phyloP scores from a whole-genome alignment of 345 rosid genomes.

The Sisymbrium altissimum region DNA sequence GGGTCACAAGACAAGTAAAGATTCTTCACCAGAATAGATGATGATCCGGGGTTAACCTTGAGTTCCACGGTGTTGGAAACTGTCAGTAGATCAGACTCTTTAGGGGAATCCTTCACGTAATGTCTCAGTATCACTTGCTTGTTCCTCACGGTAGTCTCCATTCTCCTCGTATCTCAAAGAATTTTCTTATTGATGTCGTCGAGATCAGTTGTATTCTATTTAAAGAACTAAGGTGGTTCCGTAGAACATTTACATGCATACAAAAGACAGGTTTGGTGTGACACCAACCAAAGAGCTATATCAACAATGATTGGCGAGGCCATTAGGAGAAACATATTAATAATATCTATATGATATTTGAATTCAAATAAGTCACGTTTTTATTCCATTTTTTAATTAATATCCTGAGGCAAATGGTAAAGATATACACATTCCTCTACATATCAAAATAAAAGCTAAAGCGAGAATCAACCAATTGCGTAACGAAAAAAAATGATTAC shows the following conservation, averaged over 20 bases:
- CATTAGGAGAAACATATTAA: too few relatives aligned
- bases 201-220: too few relatives aligned
- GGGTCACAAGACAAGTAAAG: constrained; percentile 53
- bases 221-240: too few relatives aligned
- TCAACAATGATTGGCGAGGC: background rate
- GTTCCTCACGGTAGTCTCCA: constrained; percentile 30
- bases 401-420: too few relatives aligned
- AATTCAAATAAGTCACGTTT: too few relatives aligned
- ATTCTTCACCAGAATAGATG: constrained; percentile 37
- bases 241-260: too few relatives aligned
- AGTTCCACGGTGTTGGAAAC: background rate
- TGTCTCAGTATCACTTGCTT: constrained; percentile 33
- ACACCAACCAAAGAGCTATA: background rate
- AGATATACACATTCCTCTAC: too few relatives aligned
- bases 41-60: constrained; percentile 25
- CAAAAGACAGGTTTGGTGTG: background rate
- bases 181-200: background rate
- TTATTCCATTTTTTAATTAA: too few relatives aligned
- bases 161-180: background rate
- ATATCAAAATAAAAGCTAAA: too few relatives aligned
- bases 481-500: too few relatives aligned
- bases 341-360: too few relatives aligned
- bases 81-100: constrained; percentile 34
- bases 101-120: constrained; percentile 19
- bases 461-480: too few relatives aligned